Conservation (phyloP, 2,329 filamentous ascomycete genomes). For the Phialocephala subalpina region DNA sequence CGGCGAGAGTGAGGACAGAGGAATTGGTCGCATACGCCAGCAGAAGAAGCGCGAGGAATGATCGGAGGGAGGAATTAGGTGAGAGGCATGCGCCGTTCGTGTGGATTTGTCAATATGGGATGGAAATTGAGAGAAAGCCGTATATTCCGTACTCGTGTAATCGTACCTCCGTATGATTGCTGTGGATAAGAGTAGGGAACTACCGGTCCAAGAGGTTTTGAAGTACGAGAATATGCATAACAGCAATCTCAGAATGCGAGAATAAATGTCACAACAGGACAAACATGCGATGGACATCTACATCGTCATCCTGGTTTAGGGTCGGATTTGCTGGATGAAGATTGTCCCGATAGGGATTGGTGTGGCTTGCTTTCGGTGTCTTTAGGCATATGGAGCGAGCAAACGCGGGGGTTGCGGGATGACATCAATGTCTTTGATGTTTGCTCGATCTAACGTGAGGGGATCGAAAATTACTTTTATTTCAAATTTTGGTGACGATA, state of each 20-base stretch:
- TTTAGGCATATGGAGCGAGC: background rate
- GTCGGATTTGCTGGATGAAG: background rate
- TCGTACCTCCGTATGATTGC: too few relatives aligned
- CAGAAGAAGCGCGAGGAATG: background rate
- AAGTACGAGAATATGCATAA: background rate
- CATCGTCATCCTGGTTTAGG: slow-evolving; percentile 9
- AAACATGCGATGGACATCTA: background rate
- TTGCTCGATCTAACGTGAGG: background rate
- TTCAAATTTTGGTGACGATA: too few relatives aligned
- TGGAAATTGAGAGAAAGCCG: background rate
- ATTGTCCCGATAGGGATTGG: background rate
- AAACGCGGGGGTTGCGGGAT: background rate
- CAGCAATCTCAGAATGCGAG: background rate
- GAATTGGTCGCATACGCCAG: background rate
- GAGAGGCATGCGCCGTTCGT: background rate
- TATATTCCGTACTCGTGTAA: slow-evolving; percentile 2
- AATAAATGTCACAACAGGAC: background rate
- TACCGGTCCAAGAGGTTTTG: background rate
- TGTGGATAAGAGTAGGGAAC: slow-evolving; percentile 1
- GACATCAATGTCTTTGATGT: background rate
- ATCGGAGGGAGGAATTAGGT: background rate
- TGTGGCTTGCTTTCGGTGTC: background rate
- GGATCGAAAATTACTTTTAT: too few relatives aligned
- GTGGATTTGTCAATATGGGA: background rate
- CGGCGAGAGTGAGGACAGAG: background rate